phyloP scores from a whole-genome alignment of 2,329 filamentous ascomycete species.

The Clonostachys solani region DNA sequence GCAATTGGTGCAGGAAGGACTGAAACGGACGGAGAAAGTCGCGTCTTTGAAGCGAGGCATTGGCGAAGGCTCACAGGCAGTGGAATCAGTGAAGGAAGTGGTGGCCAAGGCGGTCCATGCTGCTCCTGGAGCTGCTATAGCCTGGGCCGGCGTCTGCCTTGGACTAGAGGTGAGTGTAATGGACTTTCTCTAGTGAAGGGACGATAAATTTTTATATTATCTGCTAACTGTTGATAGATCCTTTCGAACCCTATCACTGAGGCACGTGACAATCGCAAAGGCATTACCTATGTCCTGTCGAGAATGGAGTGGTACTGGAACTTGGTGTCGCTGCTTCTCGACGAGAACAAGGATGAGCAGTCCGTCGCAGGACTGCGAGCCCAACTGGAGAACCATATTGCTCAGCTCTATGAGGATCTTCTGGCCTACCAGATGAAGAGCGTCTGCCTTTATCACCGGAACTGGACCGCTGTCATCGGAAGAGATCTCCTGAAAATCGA shows the following conservation, averaged over 20 bases:
- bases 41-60: conserved; percentile 16
- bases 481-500: conserved; percentile 20
- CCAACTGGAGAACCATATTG: conserved; percentile 18
- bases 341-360: conserved; percentile 7
- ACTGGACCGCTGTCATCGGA: conserved; percentile 16
- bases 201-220: not conserved
- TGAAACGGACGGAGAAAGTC: conserved; percentile 13
- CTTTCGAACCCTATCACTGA: conserved; percentile 19
- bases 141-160: conserved; percentile 28
- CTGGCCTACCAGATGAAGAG: conserved; percentile 35
- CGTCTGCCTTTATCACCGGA: conserved; percentile 24
- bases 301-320: conserved; percentile 32
- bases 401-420: conserved; percentile 28
- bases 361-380: conserved; percentile 5
- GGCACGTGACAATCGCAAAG: conserved; percentile 18
- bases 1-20: conserved; percentile 15
- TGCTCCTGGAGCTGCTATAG: conserved; percentile 23
- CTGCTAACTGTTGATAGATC: conserved; percentile 11
- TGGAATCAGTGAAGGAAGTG: conserved; percentile 14
- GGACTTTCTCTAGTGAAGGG: not conserved
- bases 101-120: conserved; percentile 16
- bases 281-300: conserved; percentile 24
- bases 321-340: conserved; percentile 18
- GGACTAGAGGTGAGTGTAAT: conserved; percentile 18
- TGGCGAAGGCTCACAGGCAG: conserved; percentile 10